Evolutionary conservation across 169 alveolate genomes (phyloP), one percentile per base, ranked within the genome.

Genomic region (Plasmodium blacklocki): DNA sequence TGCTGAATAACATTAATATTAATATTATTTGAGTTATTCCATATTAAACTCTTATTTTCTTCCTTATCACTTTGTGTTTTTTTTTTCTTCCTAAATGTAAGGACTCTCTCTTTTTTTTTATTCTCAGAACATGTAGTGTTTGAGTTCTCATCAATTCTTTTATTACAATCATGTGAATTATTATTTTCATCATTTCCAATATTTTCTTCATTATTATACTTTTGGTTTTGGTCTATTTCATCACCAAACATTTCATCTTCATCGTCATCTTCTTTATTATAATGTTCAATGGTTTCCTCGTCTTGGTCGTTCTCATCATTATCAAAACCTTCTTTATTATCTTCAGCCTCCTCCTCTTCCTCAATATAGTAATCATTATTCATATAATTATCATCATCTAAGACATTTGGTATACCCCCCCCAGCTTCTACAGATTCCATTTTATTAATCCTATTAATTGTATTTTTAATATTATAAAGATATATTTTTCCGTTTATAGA

Each of bases 351-450:
- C 4, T 73, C 19, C 58, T 73, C 52, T 5, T 11, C 54, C n/a
- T 43, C 19, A 11, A 4, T 8, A 12, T 58, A 4, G 6, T 43
- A 39, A 32, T 29, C 73, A 47, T 49, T 29, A 15, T 59, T 59
- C 11, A 32, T 49, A 14, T 67, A 19, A 11, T 43, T 49, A 43
- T 54, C 64, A 14, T 67, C 50, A 47, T 62, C 73, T 23, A 18
- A 18, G 5, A 32, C 9, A 32, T 8, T 4, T 32, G 45, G 9
- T 32, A 32, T 32, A 0, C 45, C 45, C 32, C 50, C 88, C 0
- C 63, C 88, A 21, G 50, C 76, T n/a, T 76, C 88, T 50, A 76
- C 63, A 14, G 49, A 66, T 7, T 76, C 88, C 66, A 76, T 76
- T 29, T 43, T 47, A 66, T 76, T 76, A 43, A 76, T 76, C 45